Base-by-base conservation (phyloP, 768 basidiomycete species). In the Hypsizygus marmoreus region DNA sequence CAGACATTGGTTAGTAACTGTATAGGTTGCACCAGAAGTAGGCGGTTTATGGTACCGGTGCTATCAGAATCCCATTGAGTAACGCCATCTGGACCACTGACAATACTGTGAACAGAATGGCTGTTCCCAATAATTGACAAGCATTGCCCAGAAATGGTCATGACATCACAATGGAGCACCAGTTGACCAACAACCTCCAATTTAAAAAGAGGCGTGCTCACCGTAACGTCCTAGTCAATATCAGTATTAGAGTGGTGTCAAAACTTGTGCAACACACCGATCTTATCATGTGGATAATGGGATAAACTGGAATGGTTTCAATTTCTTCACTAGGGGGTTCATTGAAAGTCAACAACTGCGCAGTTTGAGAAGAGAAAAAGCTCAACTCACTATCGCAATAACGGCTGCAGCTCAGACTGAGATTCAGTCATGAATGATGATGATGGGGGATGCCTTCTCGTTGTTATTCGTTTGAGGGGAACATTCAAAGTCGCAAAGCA, bases 251-350 rank as follows among this genome's bases (percentile, higher is more conserved):
- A 19, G 16, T 4, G 14, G 41, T 41, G 26, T 23, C 31, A 40
- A 44, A 11, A 6, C 42, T 19, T 31, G 29, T 16, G 35, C 22
- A 1, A 71, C 81, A 41, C 50, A 86, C 86, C 40, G 68, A 64
- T 66, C 85, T 70, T 53, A 93, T 88, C 66, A 83, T 77, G 50
- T 91, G 89, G 29, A 95, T 88, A 40, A 90, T 68, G 5, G 91
- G 91, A 62, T 88, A 93, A 1, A 92, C 88, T 20, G 74, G 67
- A 0, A 82, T 86, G 31, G 64, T 57, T 28, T 81, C 80, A 35
- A 81, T 76, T 65, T 73, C 75, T 67, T 71, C 79, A 57, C 65
- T 80, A 56, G 31, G n/a, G n/a, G n/a, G n/a, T n/a, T n/a, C n/a
- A n/a, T n/a, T n/a, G n/a, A 48, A 33, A 14, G 43, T 43, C 28